Percentiles rank a stretch among this genome's conserved stretches.
Conservation (phyloP, 306 rosid genomes). For the Geum urbanum region DNA sequence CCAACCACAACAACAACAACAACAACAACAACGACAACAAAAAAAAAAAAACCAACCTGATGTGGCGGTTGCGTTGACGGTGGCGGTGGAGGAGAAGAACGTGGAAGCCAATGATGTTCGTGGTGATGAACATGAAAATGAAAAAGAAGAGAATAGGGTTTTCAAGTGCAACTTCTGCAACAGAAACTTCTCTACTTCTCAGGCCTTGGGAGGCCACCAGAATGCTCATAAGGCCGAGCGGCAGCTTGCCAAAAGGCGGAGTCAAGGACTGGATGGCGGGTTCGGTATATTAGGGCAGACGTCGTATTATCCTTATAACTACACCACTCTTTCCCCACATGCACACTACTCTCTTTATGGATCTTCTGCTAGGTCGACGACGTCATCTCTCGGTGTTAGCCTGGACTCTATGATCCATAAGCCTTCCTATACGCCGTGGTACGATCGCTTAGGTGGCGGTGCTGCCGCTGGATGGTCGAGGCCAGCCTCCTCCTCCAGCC, state of each 20-base stretch:
- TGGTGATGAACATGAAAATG: not conserved
- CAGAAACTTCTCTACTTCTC: conserved; percentile 7
- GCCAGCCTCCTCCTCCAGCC: conserved; percentile 8
- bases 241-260: not conserved
- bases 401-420: conserved; percentile 4
- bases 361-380: not conserved
- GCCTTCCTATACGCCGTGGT: not conserved
- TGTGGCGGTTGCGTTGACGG: too few relatives aligned
- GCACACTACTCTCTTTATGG: not conserved
- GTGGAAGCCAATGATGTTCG: not conserved
- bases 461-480: not conserved
- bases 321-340: not conserved
- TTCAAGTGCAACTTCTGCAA: conserved; percentile 9
- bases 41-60: too few relatives aligned
- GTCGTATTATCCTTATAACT: not conserved
- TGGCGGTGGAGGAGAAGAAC: not conserved
- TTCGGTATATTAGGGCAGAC: not conserved
- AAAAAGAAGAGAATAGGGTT: not conserved
- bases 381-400: conserved; percentile 2
- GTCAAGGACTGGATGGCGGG: conserved; percentile 1
- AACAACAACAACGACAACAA: not conserved
- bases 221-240: conserved; percentile 5
- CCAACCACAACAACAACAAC: too few relatives aligned
- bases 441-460: not conserved
- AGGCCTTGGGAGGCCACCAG: conserved; percentile 5